phyloP scores from a whole-genome alignment of 1,284 basidiomycete genomes.

The Ganoderma meredithae region DNA sequence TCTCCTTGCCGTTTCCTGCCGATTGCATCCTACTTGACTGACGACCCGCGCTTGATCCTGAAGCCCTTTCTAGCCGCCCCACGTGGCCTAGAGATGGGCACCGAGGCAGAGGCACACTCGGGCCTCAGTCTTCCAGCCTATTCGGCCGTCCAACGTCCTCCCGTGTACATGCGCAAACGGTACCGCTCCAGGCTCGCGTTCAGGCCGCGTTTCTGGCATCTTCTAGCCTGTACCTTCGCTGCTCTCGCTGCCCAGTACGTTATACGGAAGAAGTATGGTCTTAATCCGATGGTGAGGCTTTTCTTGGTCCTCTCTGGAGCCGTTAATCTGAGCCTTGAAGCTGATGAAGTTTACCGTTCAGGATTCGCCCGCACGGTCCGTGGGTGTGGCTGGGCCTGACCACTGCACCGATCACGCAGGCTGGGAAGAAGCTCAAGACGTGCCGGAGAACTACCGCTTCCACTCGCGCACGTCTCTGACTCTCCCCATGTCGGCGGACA shows the following conservation, averaged over 20 bases:
- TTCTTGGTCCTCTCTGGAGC: neutral
- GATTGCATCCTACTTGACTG: neutral
- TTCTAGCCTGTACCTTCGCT: conserved; percentile 23
- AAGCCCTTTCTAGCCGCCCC: neutral
- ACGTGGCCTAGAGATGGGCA: neutral
- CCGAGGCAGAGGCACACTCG: neutral
- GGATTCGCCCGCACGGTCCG: neutral
- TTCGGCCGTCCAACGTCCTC: neutral
- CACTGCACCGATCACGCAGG: neutral
- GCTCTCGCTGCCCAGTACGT: conserved; percentile 8
- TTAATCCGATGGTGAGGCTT: neutral
- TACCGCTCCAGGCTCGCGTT: conserved; percentile 21
- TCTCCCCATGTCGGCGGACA: conserved; percentile 35
- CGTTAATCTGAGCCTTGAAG: neutral
- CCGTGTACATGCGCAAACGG: neutral
- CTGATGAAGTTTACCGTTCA: neutral
- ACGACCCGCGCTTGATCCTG: neutral
- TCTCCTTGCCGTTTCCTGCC: neutral
- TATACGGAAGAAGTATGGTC: neutral
- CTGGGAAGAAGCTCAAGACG: neutral
- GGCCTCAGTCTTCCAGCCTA: neutral
- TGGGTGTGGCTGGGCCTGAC: neutral
- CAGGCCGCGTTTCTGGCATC: conserved; percentile 29
- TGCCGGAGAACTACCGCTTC: neutral
- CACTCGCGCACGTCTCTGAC: conserved; percentile 28